Percentiles rank a stretch among this genome's conserved stretches.
phyloP scores from a whole-genome alignment of 1,139 yeast genomes.

The Kodamaea derodonti region DNA sequence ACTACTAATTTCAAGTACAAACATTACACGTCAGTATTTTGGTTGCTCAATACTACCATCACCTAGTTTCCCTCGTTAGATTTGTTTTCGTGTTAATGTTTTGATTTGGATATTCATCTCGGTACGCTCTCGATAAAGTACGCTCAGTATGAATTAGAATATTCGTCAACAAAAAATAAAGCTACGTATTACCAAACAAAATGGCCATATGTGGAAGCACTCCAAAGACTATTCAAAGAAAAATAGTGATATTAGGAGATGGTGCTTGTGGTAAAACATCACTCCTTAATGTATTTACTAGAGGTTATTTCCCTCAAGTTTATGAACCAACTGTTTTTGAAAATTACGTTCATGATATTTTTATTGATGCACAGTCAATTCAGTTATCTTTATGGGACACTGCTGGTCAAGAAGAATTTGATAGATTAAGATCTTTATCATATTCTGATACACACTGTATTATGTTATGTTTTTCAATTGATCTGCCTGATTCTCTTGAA shows the following conservation, averaged over 20 bases:
- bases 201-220: constrained; percentile 23
- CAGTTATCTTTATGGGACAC: constrained; percentile 97
- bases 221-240: constrained; percentile 57
- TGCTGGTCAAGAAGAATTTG: constrained; percentile 98
- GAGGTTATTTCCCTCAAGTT: constrained; percentile 97
- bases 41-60: too few species aligned
- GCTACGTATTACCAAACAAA: not conserved
- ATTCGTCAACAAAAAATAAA: not conserved
- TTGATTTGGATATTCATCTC: too few species aligned
- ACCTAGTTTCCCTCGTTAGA: too few species aligned
- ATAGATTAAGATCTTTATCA: constrained; percentile 80
- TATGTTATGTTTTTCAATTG: constrained; percentile 93
- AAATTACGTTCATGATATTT: constrained; percentile 95
- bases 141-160: too few species aligned
- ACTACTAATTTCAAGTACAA: too few species aligned
- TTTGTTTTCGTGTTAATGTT: too few species aligned
- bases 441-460: constrained; percentile 96
- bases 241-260: constrained; percentile 93
- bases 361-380: constrained; percentile 90
- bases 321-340: constrained; percentile 98
- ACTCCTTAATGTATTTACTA: constrained; percentile 88
- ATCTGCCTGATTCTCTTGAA: constrained; percentile 89
- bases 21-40: too few species aligned
- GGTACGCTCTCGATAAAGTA: too few species aligned
- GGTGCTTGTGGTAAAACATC: constrained; percentile 84